Base-by-base conservation (phyloP, 352 stramenopile genomes). In the Pythium brassicae region DNA sequence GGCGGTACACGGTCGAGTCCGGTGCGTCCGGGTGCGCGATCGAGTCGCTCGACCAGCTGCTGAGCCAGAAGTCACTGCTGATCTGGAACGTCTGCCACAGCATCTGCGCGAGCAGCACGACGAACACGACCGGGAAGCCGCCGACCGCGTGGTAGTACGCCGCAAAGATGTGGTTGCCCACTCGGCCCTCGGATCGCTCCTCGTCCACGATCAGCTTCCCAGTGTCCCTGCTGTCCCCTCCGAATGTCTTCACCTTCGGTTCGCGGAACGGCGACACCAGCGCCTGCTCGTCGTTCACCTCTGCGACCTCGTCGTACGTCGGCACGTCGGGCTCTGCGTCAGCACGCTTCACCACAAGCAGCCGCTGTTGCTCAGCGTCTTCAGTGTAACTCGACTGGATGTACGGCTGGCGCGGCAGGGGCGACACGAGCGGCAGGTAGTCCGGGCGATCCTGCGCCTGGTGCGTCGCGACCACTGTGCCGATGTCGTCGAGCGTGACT, bases 21-120 rank as follows among this genome's bases (percentile, higher is more conserved):
- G 68, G 62, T 9, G 45, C 45, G 47, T 40, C 34, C 6, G 57
- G 26, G 12, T 20, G 20, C 14, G 11, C 4, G 15, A 23, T 39
- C 23, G 56, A 66, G 42, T 82, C 57, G 17, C 50, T 74, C 1
- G 89, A 87, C 89, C 92, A 98, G 34, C 76, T 76, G 8, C 88
- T 88, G 12, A 98, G 62, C 84, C 89, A 97, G 66, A 91, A 98
- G 54, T 91, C 89, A n/a, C 82, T 93, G 8, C 65, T 48, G n/a
- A 97, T 79, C 53, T 82, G 77, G 2, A 97, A 53, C 12, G 48
- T 66, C 56, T 98, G 87, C 59, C 84, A 93, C 10, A 78, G 25
- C 4, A 71, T 56, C 53, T 93, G 97, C 4, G 78, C 74, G 32
- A 77, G 46, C 20, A 86, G 43, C 15, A 86, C 57, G 12, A 74